Conservation (phyloP, 1,284 basidiomycete genomes). For the Ceratobasidium sp. region DNA sequence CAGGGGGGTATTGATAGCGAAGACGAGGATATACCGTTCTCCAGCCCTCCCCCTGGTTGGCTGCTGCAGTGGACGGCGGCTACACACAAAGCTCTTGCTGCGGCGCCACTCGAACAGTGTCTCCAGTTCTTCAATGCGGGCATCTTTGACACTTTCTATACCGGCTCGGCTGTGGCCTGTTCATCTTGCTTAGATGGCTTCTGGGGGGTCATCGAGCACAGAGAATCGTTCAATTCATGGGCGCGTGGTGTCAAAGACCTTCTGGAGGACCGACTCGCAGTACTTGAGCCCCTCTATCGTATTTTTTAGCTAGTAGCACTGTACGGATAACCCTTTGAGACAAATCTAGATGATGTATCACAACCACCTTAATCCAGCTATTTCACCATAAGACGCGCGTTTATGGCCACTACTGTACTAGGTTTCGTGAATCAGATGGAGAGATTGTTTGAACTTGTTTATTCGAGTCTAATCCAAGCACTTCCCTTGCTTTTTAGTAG, state of each 20-base stretch:
- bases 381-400: too few species aligned
- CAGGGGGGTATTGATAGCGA: background rate
- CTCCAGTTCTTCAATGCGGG: background rate
- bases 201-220: background rate
- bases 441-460: too few species aligned
- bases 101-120: background rate
- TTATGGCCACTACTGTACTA: too few species aligned
- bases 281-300: constrained; percentile 24
- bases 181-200: background rate
- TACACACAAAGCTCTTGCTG: background rate
- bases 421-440: too few species aligned
- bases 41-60: constrained; percentile 12
- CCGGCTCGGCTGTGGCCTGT: background rate
- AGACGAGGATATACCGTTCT: background rate
- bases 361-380: too few species aligned
- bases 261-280: constrained; percentile 9
- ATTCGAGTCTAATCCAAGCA: too few species aligned
- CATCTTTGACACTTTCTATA: constrained; percentile 2
- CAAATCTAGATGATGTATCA: too few species aligned
- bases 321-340: background rate
- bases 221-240: constrained; percentile 31
- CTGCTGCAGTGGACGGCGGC: background rate
- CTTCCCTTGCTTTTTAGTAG: too few species aligned
- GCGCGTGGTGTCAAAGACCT: background rate
- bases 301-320: background rate